These are phyloP conservation scores for Senna tora DNA, from an alignment of 306 rosid genomes.

Conservation along the genomic window DNA sequence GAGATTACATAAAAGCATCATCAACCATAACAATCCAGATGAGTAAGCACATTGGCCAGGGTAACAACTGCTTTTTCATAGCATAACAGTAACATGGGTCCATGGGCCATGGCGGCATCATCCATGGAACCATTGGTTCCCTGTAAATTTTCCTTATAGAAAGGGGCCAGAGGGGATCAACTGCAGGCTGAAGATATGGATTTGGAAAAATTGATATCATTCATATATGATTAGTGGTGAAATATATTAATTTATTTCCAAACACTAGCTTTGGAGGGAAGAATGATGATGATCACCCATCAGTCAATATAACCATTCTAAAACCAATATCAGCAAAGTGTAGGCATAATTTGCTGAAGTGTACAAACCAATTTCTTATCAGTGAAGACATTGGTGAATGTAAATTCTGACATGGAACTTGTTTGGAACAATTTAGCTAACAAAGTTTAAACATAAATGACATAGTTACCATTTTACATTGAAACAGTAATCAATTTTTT, in stretches of 20 bases:
- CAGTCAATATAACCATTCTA: neutral
- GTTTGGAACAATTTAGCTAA: neutral
- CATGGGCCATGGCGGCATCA: neutral
- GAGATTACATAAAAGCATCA: conserved; percentile 19
- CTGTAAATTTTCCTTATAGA: neutral
- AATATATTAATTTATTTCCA: neutral
- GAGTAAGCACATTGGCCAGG: conserved; percentile 10
- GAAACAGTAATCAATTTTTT: neutral
- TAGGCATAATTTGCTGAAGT: neutral
- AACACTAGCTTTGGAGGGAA: neutral
- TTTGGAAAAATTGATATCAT: neutral
- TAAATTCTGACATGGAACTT: neutral
- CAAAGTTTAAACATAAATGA: neutral
- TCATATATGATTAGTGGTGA: too few species aligned
- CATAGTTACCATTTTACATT: neutral
- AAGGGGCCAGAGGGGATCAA: neutral
- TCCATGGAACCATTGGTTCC: neutral
- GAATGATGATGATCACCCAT: neutral
- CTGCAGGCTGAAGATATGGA: neutral
- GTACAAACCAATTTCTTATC: neutral
- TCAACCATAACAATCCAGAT: conserved; percentile 16
- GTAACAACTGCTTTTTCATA: neutral
- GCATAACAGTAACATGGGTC: neutral
- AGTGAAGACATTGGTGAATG: neutral
- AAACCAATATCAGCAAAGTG: neutral